Evolutionary conservation across 306 rosid species (phyloP), one percentile per base, ranked within the genome.

Genomic region (Rosa lucieae): DNA sequence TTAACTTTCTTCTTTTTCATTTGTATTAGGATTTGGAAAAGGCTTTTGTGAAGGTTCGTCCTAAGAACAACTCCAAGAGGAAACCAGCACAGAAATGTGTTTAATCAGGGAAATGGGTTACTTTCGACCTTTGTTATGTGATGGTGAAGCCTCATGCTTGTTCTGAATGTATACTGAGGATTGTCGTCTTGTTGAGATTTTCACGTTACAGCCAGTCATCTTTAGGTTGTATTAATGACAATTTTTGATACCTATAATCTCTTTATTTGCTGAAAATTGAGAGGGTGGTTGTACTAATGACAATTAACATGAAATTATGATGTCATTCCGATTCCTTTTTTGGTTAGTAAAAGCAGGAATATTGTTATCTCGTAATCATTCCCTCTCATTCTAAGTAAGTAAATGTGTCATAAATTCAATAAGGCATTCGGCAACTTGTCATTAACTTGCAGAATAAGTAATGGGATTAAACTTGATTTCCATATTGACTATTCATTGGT

Each of bases 31-130:
- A 89, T 85, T 80, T 94, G 93, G 91, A 82, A 56, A 90, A 85
- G 26, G 93, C 89, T 79, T 73, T 90, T 80, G 93, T 94, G 90
- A 94, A 94, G 94, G 80, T 94, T 79, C 97, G 97, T 21, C 89
- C 84, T 73, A 89, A 80, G 89, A 94, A 92, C 84, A 92, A 94
- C 82, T 94, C 97, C 6, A 94, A 92, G 90, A 59, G 20, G 32
- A 94, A 89, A 89, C 90, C 84, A 18, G 87, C 87, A 8, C 88
- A 77, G 78, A 80, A 81, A 81, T 74, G 51, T 52, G 78, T 84
- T 17, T 89, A 72, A 78, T 49, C 73, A 49, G 72, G 59, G 40
- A 59, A 3, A 59, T 43, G 23, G 53, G 37, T 23, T 20, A 14
- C 59, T 9, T 72, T 14, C 23, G 21, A 14, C 10, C 17, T 26